Base-by-base conservation (phyloP, 495 filamentous ascomycete genomes). In the Tetracladium setigerum region DNA sequence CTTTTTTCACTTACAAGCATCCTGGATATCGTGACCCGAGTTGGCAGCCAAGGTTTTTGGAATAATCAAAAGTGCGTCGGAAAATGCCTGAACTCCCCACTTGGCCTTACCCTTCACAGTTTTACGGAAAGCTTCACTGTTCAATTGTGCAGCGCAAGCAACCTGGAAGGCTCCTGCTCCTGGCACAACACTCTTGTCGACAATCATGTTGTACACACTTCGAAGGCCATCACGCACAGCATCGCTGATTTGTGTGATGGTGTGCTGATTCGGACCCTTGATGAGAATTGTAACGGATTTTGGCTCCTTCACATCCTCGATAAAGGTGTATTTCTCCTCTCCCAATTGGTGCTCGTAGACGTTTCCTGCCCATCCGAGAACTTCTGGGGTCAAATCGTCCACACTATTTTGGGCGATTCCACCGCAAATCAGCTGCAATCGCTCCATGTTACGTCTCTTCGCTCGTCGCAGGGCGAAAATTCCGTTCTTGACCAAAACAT, bases 241-340 rank as follows among this genome's bases (percentile, higher is more conserved):
- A 65, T 98, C 92, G 49, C 87, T 90, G 47, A 98, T 87, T 62
- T 98, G 92, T 22, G 83, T 82, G 59, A 98, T 97, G 38, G 94
- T 97, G 67, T 98, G 92, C 57, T 79, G 72, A 67, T 98, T 98
- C 34, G 92, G 92, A 6, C 92, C 92, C 73, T 98, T 98, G 72
- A 98, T 96, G 46, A 98, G 75, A 11, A 98, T 72, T 15, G 92
- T 98, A n/a, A 97, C 94, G 5, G 94, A 96, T 72, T 97, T 98
- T 41, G 92, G 87, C 41, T 97, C 87, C 75, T 95, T 97, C 55
- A 98, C 92, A 48, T 98, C 94, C 66, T 97, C 94, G 52, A 98
- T 78, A 56, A 98, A 98, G 13, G 92, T 98, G 69, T 87, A 98
- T 71, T 98, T 98, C 71, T 98, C 92, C 72, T 98, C 92, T 43